Conservation (phyloP, 768 basidiomycete genomes). For the Macrolepiota dolichaula region DNA sequence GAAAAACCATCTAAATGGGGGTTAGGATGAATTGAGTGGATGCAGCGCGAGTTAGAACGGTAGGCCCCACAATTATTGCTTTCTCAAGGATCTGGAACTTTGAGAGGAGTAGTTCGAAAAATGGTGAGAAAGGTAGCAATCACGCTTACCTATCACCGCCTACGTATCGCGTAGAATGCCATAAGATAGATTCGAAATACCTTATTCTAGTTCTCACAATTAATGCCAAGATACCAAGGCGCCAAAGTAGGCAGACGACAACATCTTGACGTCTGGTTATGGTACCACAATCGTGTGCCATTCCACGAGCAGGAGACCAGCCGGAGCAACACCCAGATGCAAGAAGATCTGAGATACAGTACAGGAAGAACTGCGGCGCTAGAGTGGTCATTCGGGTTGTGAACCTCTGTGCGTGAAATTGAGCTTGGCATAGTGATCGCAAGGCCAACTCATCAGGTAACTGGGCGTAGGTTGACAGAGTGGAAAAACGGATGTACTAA, state of each 20-base stretch:
- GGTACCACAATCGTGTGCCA: neutral
- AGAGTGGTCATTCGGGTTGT: neutral
- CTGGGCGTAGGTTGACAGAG: neutral
- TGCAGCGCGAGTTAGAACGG: neutral
- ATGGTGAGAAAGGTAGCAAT: neutral
- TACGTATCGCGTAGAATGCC: neutral
- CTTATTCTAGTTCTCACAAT: neutral
- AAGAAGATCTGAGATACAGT: neutral
- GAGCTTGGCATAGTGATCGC: neutral
- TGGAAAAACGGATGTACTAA: neutral
- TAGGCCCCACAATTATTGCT: neutral
- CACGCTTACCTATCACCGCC: neutral
- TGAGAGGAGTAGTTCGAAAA: neutral
- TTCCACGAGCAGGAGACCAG: neutral
- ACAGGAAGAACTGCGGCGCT: constrained; percentile 1
- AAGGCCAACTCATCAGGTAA: neutral
- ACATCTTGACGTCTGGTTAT: neutral
- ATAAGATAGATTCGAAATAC: neutral
- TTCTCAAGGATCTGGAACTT: neutral
- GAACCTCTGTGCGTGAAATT: neutral
- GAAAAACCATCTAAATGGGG: neutral
- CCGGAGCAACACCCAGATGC: neutral
- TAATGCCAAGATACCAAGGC: constrained; percentile 2
- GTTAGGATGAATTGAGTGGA: neutral
- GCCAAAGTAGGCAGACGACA: neutral